Base-by-base conservation (phyloP, 345 rosid species). In the Arabidopsis arenosa region DNA sequence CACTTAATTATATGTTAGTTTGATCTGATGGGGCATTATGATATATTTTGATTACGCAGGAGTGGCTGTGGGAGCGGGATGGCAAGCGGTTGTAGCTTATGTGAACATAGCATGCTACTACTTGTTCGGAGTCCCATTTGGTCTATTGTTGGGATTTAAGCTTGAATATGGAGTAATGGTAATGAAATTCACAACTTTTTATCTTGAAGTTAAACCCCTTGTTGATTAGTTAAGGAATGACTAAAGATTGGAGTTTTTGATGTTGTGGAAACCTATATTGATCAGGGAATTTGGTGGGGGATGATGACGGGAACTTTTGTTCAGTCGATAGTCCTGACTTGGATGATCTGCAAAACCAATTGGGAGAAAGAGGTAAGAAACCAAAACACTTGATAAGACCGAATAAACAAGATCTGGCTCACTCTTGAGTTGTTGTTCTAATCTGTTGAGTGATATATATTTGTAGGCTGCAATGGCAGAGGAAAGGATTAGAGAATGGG, bases 21-120 rank as follows among this genome's bases (percentile, higher is more conserved):
- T 8, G 0, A 21, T 17, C 55, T 23, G 26, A 23, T 18, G 28
- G 8, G 30, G 6, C 13, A 18, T 21, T 8, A 51, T 51, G 28
- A 23, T 48, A 5, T 52, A 18, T 14, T 43, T 65, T 5, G 47
- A 10, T 60, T 4, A 44, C 6, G 21, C 74, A 92, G 96, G 96
- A 60, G 98, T 90, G 70, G 98, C 95, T 7, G 84, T 93, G 8
- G 98, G 97, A 39, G 89, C 90, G 0, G 98, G 98, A 40, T 87
- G 97, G 97, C 97, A 93, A 80, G 83, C 86, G 0, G 68, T 33
- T 41, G 88, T 89, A 37, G 97, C 97, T 0, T 93, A 83, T 45
- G 63, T 93, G 72, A 93, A 91, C 77, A 68, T 91, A 37, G 89
- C 84, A 3, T 91, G 97, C 62, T 91, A 91, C 65, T 93, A 89